Evolutionary conservation across 805 yeast species (phyloP).

Genomic region (Teunomyces gatunensis): DNA sequence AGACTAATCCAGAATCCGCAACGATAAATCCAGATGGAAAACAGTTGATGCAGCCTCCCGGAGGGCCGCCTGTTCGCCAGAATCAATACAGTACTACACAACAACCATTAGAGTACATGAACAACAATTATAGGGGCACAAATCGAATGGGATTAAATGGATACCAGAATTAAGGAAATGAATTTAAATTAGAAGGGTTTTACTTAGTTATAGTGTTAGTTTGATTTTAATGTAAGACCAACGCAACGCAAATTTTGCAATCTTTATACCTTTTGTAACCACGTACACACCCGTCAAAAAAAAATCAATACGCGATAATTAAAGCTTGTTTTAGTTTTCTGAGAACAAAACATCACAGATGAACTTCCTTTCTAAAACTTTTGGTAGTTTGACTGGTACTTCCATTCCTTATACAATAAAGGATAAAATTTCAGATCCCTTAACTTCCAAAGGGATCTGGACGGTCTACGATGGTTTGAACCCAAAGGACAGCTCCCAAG

Average conservation of each 20-base stretch:
- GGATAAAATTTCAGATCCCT: conserved; percentile 37
- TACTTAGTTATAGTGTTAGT: conserved; percentile 2
- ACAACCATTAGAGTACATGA: conserved; percentile 10
- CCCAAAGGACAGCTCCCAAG: conserved; percentile 47
- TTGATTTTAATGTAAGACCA: conserved; percentile 2
- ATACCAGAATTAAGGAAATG: conserved; percentile 5
- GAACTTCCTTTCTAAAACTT: conserved; percentile 69
- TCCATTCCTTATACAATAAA: conserved; percentile 59
- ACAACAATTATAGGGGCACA: conserved; percentile 10
- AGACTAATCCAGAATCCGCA: neutral
- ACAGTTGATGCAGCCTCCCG: conserved; percentile 2
- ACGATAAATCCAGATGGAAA: neutral
- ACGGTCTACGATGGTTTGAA: conserved; percentile 56
- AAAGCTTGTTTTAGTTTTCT: neutral
- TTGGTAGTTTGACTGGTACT: conserved; percentile 54
- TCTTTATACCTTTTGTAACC: neutral
- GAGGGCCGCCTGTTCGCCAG: neutral
- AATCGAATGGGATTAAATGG: conserved; percentile 8
- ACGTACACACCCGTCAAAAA: neutral
- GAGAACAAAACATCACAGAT: conserved; percentile 24
- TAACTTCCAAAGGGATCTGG: conserved; percentile 50
- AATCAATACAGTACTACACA: neutral
- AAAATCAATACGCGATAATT: neutral
- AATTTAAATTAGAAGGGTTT: neutral
- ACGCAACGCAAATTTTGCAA: neutral